Base-by-base conservation (phyloP, 768 basidiomycete genomes). In the Hericium erinaceus region DNA sequence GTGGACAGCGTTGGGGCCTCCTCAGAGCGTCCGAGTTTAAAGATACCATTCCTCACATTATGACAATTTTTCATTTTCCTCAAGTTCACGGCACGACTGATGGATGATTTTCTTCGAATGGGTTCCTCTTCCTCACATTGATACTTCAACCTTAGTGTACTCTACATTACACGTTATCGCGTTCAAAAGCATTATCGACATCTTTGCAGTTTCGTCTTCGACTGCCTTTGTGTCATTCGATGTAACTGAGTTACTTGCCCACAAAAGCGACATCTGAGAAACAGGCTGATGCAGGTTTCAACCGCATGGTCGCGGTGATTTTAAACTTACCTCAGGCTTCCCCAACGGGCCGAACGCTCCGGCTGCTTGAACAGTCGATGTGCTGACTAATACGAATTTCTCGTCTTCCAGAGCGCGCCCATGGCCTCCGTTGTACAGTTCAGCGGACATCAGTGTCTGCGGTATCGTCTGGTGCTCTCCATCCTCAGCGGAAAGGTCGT, bases 401-500 rank as follows among this genome's bases (percentile, higher is more conserved):
- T 38, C 20, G 52, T 20, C 33, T 38, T 26, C 16, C 26, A 39
- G 48, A 38, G 18, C 28, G 15, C 48, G 8, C 3, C 44, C 13
- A 65, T 83, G 81, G 74, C 75, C 22, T 73, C 74, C 61, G 59
- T 80, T 38, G 64, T 87, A 61, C 79, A 80, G 33, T 90, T 85
- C 72, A 87, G 80, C 59, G 89, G 92, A 0, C 92, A 95, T 69
- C 80, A 85, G 55, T 80, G 89, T 73, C 75, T 99, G 33, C 80
- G 95, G 18, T 83, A 87, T 60, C 85, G 95, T 28, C 75, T 98
- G 4, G 87, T 94, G 0, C 77, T 98, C n/a, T 90, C 91, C 0
- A 78, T 98, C 18, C 77, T 98, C 39, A 93, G 91, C 52, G 92
- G 95, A 54, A 90, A 88, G 64, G 74, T 86, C 44, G 81, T 95